phyloP scores from a whole-genome alignment of 192 early-diverging fungal genomes.

The Mortierella alpina region DNA sequence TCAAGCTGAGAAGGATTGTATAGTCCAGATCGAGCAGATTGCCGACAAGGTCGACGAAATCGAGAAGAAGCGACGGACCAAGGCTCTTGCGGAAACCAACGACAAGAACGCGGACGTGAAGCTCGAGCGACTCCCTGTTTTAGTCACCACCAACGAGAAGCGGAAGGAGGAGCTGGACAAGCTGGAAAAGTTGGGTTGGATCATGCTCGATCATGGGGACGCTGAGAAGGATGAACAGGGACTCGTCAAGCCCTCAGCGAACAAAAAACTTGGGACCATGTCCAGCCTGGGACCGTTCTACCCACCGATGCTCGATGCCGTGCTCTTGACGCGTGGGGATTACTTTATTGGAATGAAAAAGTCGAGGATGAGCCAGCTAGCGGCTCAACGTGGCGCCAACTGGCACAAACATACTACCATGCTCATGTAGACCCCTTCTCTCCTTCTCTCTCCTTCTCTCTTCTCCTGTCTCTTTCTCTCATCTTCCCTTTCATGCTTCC shows the following conservation, averaged over 20 bases:
- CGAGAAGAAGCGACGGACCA: conserved; percentile 29
- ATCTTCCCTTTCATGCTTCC: background rate
- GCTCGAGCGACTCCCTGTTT: conserved; percentile 33
- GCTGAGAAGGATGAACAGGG: conserved; percentile 16
- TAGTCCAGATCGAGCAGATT: conserved; percentile 51
- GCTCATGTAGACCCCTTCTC: conserved; percentile 25
- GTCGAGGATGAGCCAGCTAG: conserved; percentile 45
- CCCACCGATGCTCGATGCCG: conserved; percentile 52
- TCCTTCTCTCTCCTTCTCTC: no score
- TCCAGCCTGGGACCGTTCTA: conserved; percentile 30
- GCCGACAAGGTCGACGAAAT: conserved; percentile 49
- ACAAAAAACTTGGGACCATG: conserved; percentile 39
- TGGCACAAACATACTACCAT: conserved; percentile 38
- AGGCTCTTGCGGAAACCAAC: conserved; percentile 6
- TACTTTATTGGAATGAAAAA: conserved; percentile 51
- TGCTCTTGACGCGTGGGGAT: conserved; percentile 39
- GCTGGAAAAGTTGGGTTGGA: conserved; percentile 44
- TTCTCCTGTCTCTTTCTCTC: background rate
- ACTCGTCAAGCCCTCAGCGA: conserved; percentile 4
- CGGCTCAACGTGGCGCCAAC: conserved; percentile 30
- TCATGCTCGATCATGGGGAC: conserved; percentile 46
- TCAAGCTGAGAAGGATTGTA: conserved; percentile 28
- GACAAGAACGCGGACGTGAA: background rate
- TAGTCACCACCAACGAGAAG: conserved; percentile 50
- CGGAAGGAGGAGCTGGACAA: conserved; percentile 30